phyloP scores from a whole-genome alignment of 345 rosid species.

The Corchorus olitorius region DNA sequence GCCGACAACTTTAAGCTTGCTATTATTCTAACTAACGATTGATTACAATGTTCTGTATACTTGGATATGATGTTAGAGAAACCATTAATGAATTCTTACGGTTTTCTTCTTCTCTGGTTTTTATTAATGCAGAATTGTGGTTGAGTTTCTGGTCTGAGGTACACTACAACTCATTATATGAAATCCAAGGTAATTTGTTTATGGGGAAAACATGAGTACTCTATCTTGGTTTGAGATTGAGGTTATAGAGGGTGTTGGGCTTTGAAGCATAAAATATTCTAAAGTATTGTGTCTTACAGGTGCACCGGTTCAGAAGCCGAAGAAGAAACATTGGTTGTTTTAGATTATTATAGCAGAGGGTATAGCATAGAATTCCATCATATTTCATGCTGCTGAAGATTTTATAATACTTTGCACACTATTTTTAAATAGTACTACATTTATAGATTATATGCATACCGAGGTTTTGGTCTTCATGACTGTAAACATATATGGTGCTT shows the following conservation, averaged over 20 bases:
- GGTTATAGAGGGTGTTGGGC: not conserved
- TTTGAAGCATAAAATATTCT: not conserved
- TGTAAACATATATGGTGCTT: not conserved
- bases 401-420: not conserved
- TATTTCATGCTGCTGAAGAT: not conserved
- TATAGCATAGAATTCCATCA: not conserved
- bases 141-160: constrained; percentile 99
- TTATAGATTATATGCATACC: not conserved
- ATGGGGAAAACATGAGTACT: not conserved
- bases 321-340: constrained; percentile 95
- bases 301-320: constrained; percentile 72
- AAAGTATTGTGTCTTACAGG: constrained; percentile 39
- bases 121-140: constrained; percentile 78
- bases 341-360: constrained; percentile 32
- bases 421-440: not conserved
- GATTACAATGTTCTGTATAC: not conserved
- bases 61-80: not conserved
- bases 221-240: not conserved
- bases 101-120: constrained; percentile 2
- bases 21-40: not conserved
- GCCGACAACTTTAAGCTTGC: not conserved
- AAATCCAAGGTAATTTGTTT: constrained; percentile 62
- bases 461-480: not conserved
- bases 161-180: constrained; percentile 93
- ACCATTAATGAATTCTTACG: not conserved